Conservation (phyloP, 2,329 filamentous ascomycete genomes). For the Chaetothyriales sp. region DNA sequence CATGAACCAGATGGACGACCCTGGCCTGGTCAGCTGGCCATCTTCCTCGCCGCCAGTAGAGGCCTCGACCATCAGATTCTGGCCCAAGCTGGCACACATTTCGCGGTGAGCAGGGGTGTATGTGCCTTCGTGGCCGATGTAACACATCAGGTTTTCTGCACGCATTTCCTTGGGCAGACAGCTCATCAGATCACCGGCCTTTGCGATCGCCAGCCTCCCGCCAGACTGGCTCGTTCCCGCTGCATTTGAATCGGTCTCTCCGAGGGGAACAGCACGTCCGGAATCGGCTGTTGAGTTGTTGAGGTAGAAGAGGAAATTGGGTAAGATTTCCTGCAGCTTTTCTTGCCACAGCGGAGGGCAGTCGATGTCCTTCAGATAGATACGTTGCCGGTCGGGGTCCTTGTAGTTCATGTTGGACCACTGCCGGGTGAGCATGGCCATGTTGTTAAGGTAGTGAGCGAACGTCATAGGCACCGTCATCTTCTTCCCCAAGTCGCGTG, state of each 20-base stretch:
- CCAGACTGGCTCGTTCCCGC: slow-evolving; percentile 28
- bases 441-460: slow-evolving; percentile 76
- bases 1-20: slow-evolving; percentile 98
- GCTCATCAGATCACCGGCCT: slow-evolving; percentile 87
- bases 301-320: slow-evolving; percentile 72
- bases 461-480: slow-evolving; percentile 69
- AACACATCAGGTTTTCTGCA: slow-evolving; percentile 95
- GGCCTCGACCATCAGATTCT: slow-evolving; percentile 96
- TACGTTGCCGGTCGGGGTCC: slow-evolving; percentile 63
- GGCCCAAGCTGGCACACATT: slow-evolving; percentile 91
- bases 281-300: slow-evolving; percentile 57
- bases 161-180: slow-evolving; percentile 74
- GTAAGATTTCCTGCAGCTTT: slow-evolving; percentile 61
- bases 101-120: slow-evolving; percentile 91
- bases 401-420: slow-evolving; percentile 62
- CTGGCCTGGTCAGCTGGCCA: slow-evolving; percentile 56
- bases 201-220: slow-evolving; percentile 37
- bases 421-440: slow-evolving; percentile 70
- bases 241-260: slow-evolving; percentile 28
- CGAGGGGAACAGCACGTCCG: slow-evolving; percentile 40
- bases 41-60: slow-evolving; percentile 50
- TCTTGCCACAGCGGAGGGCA: slow-evolving; percentile 78
- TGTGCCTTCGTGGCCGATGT: slow-evolving; percentile 92
- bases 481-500: slow-evolving; percentile 62
- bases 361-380: slow-evolving; percentile 96